Evolutionary conservation across 2,329 filamentous ascomycete genomes (phyloP), one percentile per base, ranked within the genome.

Genomic region (Sphaerulina musiva): DNA sequence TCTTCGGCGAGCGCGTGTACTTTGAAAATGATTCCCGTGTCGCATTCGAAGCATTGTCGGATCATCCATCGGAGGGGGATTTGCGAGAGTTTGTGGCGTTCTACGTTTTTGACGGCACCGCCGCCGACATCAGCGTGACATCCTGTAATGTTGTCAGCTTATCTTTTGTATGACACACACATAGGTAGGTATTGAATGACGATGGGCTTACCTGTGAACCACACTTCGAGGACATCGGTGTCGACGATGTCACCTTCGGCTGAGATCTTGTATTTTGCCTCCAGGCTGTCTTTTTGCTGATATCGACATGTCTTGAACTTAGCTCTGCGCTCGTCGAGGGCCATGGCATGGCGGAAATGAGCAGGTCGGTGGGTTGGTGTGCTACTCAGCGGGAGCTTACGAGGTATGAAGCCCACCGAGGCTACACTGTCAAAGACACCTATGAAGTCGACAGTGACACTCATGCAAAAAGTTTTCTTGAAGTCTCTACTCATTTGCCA

Each of bases 51-150:
- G 54, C 70, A 73, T 59, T 76, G 73, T 17, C 74, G 68, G 9
- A 77, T 66, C 74, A 77, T 77, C 74, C 74, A 77, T 2, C 74
- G 69, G 2, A 77, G 66, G 4, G 74, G 74, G 11, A 76, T 76
- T 2, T 71, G 70, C 3, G 73, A 69, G 7, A 76, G 69, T 59
- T 72, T 74, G 52, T 76, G 73, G 2, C 73, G 68, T 40, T 64
- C 65, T 34, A 69, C 68, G 54, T 76, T 75, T 2, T 61, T 54
- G 3, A 74, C 71, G 2, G 74, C 73, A 5, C 75, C 74, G 1
- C 73, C 73, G n/a, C 74, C 74, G 7, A 76, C 67, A 59, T 76
- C 74, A 2, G 68, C 71, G 54, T 76, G 74, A 17, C 66, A 65
- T 9, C 73, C 74, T 1, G 26, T 29, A 3, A 6, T 29, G 26